Conservation (phyloP, 371 early-diverging fungal genomes). For the Smittium culicis region DNA sequence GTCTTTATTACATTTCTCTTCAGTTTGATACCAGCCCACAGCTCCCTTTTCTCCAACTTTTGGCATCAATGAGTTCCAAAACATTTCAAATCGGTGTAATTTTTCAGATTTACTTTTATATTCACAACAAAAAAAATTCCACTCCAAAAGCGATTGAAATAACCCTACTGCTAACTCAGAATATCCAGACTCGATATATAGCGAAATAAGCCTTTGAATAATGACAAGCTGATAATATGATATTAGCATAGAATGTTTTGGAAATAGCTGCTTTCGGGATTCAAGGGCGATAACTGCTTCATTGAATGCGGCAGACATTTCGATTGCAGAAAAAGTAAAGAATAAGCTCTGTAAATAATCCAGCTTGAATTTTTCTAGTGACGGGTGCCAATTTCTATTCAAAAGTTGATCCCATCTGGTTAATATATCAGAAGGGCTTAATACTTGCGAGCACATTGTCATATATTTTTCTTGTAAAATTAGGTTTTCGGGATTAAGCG, state of each 20-base stretch:
- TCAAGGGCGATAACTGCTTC: not conserved
- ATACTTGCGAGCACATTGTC: not conserved
- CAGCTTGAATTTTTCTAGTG: not conserved
- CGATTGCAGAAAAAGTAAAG: not conserved
- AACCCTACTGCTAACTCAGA: not conserved
- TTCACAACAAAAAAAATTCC: constrained; percentile 8
- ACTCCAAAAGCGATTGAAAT: constrained; percentile 7
- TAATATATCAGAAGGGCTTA: constrained; percentile 9
- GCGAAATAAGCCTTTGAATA: not conserved
- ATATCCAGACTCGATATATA: constrained; percentile 8
- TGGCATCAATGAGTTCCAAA: not conserved
- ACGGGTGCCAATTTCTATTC: constrained; percentile 3
- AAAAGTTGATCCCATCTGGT: constrained; percentile 9
- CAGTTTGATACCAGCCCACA: not conserved
- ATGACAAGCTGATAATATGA: too few species aligned
- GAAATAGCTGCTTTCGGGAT: not conserved
- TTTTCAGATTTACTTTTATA: not conserved
- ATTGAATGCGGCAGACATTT: not conserved
- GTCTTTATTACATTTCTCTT: not conserved
- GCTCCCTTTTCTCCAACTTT: not conserved
- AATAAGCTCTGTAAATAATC: constrained; percentile 5
- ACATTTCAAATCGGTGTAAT: not conserved
- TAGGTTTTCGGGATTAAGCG: not conserved
- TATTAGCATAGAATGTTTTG: not conserved
- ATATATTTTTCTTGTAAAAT: constrained; percentile 10